Conservation (phyloP, 202 grass and related monocot species). For the Brachypodium distachyon region DNA sequence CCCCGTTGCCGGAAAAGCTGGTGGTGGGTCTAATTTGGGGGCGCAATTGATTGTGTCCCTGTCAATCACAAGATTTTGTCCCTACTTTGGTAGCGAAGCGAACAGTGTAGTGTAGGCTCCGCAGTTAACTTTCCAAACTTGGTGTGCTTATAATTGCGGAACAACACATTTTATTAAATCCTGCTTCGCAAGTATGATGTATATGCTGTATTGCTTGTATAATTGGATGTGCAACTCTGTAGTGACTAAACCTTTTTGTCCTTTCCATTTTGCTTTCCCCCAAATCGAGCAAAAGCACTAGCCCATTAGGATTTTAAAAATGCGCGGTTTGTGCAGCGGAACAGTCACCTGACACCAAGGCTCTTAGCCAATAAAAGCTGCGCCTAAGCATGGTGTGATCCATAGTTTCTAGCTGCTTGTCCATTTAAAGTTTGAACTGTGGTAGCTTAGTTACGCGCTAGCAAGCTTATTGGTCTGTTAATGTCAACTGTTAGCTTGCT, state of each 20-base stretch:
- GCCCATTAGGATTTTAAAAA: constrained; percentile 1
- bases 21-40: not conserved
- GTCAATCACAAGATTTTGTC: constrained; percentile 36
- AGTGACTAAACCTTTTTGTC: not conserved
- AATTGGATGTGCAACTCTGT: constrained; percentile 13
- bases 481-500: constrained; percentile 2
- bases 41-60: not conserved
- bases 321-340: not conserved
- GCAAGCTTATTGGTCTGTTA: not conserved
- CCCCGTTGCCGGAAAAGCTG: not conserved
- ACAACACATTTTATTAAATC: not conserved
- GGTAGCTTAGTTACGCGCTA: not conserved
- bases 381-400: not conserved
- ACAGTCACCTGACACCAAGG: not conserved
- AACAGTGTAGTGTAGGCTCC: not conserved
- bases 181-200: not conserved
- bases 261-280: constrained; percentile 4
- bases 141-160: not conserved
- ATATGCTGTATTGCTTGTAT: not conserved
- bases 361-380: not conserved
- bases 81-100: constrained; percentile 13
- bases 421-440: constrained; percentile 2
- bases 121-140: not conserved
- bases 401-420: not conserved
- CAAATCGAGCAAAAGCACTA: constrained; percentile 18